Evolutionary conservation across 2,329 filamentous ascomycete genomes (phyloP), one percentile per base, ranked within the genome.

Genomic region (Coniella vitis): DNA sequence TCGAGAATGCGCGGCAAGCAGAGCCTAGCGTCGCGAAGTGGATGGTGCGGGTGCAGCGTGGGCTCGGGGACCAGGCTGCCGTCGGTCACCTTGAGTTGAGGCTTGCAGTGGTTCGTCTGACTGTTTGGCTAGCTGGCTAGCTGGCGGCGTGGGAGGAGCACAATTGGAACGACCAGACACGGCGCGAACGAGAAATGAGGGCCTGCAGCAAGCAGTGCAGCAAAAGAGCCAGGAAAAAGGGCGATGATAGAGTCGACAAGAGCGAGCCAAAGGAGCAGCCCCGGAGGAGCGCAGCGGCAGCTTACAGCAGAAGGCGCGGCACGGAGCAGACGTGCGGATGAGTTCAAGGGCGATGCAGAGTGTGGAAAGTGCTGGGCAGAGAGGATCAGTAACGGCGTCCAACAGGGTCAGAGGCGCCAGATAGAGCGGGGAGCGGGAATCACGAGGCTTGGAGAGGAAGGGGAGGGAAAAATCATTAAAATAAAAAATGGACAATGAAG

Each of bases 161-260:
- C 5, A 29, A 5, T 10, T 29, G 41, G 29, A 31, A 16, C 5
- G 22, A 16, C 10, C 20, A 22, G 37, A 21, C 21, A 17, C 19
- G 20, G n/a, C 9, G 25, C 19, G 37, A 49, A 49, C 35, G 47
- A 49, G 47, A 44, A 40, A 49, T 40, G 38, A 44, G 47, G 40
- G 17, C 47, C 13, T 17, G 41, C 22, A 22, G 17, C 16, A 13
- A 16, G 16, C 17, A 25, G 25, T 14, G 3, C 20, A n/a, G n/a
- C 29, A 21, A 13, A 32, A 22, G 34, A 14, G 5, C n/a, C 5
- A 36, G 13, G 34, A 36, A 43, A 20, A 17, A 39, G 40, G 25
- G 10, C 25, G 5, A 29, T 10, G 10, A 5, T 10, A 29, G 10
- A 29, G 5, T 29, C 25, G 25, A 29, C 25, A 29, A 29, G 25